These are phyloP conservation scores for Diplodia intermedia DNA, from an alignment of 2,329 filamentous ascomycete genomes.

Conservation along the genomic window DNA sequence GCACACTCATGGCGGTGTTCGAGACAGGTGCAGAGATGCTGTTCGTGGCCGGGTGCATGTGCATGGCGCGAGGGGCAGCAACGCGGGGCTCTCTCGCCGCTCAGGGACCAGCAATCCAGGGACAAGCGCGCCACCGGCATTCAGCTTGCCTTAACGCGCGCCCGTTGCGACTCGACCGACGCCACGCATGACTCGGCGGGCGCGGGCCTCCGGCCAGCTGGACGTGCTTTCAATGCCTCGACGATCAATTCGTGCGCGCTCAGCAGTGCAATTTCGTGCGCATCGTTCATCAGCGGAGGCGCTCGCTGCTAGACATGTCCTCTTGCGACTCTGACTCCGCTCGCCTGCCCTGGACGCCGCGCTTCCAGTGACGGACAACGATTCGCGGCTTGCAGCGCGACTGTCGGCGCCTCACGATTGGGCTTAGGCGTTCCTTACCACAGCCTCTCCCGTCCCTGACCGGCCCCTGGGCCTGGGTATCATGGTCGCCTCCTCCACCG, in stretches of 20 bases:
- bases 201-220: slow-evolving; percentile 1
- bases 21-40: slow-evolving; percentile 19
- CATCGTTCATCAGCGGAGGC: slow-evolving; percentile 19
- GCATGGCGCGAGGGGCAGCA: slow-evolving; percentile 21
- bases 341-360: slow-evolving; percentile 23
- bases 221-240: slow-evolving; percentile 24
- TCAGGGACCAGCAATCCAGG: slow-evolving; percentile 12
- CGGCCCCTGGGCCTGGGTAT: slow-evolving; percentile 24
- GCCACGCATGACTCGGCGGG: slow-evolving; percentile 24
- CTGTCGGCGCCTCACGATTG: slow-evolving; percentile 24
- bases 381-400: slow-evolving; percentile 22
- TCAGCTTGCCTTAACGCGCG: slow-evolving; percentile 1
- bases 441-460: slow-evolving; percentile 25
- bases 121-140: not conserved
- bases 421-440: not conserved
- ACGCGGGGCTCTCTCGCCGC: slow-evolving; percentile 4
- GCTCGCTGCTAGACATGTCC: slow-evolving; percentile 19
- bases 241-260: slow-evolving; percentile 20
- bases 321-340: slow-evolving; percentile 21
- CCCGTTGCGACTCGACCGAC: slow-evolving; percentile 1
- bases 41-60: not conserved
- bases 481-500: slow-evolving; percentile 30
- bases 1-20: slow-evolving; percentile 34
- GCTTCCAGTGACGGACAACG: slow-evolving; percentile 9
- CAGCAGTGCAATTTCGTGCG: slow-evolving; percentile 17